phyloP scores from a whole-genome alignment of 2,329 filamentous ascomycete species.

The Phaeophleospora eucalypticola region DNA sequence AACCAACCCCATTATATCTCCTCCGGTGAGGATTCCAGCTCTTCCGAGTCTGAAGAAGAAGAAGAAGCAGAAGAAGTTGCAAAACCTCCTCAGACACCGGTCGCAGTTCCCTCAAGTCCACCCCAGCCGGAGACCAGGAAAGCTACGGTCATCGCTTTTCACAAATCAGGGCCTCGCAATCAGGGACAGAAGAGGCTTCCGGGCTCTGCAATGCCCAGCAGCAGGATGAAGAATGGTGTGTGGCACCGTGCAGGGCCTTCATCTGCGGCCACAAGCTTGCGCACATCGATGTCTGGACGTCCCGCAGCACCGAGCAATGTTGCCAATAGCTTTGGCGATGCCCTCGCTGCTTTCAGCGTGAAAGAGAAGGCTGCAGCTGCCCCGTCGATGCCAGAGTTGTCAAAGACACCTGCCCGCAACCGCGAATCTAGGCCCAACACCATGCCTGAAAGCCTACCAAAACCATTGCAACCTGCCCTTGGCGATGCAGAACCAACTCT shows the following conservation, averaged over 20 bases:
- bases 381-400: not conserved
- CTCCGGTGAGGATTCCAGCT: not conserved
- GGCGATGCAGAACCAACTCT: not conserved
- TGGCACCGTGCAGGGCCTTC: slow-evolving; percentile 10
- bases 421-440: not conserved
- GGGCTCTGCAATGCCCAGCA: slow-evolving; percentile 3
- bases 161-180: slow-evolving; percentile 29
- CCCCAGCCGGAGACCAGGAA: slow-evolving; percentile 17
- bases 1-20: not conserved
- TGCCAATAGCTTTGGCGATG: slow-evolving; percentile 13
- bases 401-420: not conserved
- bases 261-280: slow-evolving; percentile 14
- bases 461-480: not conserved
- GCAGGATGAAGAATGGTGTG: not conserved
- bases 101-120: slow-evolving; percentile 11
- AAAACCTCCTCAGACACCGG: slow-evolving; percentile 12
- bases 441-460: not conserved
- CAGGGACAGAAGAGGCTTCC: slow-evolving; percentile 21
- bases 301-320: slow-evolving; percentile 15
- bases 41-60: not conserved
- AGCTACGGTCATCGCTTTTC: slow-evolving; percentile 27
- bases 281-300: not conserved
- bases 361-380: slow-evolving; percentile 2
- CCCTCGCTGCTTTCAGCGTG: slow-evolving; percentile 14
- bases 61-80: too few relatives aligned